phyloP scores from a whole-genome alignment of 768 basidiomycete species.

The Leccinum disarticulatum region DNA sequence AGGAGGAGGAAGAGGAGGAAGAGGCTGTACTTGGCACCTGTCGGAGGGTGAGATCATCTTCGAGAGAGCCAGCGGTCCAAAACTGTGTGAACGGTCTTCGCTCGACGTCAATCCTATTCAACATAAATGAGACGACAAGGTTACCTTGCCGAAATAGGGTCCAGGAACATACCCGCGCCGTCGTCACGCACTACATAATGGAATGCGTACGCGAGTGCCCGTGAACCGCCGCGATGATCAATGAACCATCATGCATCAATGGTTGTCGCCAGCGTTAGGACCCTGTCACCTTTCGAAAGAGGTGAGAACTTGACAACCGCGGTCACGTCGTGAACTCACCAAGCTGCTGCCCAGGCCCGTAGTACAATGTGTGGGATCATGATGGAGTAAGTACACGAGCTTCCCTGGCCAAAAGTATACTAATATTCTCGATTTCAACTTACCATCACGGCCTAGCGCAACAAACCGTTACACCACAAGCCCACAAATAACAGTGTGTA shows the following conservation, averaged over 20 bases:
- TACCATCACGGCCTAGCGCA: too few species aligned
- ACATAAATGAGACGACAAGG: too few species aligned
- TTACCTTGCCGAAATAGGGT: too few species aligned
- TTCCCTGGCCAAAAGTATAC: slow-evolving; percentile 77
- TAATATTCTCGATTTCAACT: slow-evolving; percentile 88
- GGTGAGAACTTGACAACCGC: slow-evolving; percentile 87
- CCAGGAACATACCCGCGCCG: too few species aligned
- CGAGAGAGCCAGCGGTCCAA: slow-evolving; percentile 11
- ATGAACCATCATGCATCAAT: slow-evolving; percentile 2
- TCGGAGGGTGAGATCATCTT: slow-evolving; percentile 14
- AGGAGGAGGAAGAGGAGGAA: neutral
- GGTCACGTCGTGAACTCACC: slow-evolving; percentile 70
- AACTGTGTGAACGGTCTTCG: slow-evolving; percentile 17
- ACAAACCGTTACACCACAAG: too few species aligned
- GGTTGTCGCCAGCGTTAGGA: slow-evolving; percentile 63
- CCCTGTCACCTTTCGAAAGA: slow-evolving; percentile 76
- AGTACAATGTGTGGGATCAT: slow-evolving; percentile 75
- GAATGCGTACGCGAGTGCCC: too few species aligned
- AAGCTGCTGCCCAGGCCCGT: slow-evolving; percentile 76
- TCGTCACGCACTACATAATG: too few species aligned
- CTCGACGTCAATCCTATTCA: neutral
- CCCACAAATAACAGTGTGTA: too few species aligned
- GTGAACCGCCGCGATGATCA: too few species aligned
- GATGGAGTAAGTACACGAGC: slow-evolving; percentile 82
- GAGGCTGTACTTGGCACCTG: slow-evolving; percentile 17